phyloP scores from a whole-genome alignment of 2,329 filamentous ascomycete genomes.

The Sordariomycetes sp. region DNA sequence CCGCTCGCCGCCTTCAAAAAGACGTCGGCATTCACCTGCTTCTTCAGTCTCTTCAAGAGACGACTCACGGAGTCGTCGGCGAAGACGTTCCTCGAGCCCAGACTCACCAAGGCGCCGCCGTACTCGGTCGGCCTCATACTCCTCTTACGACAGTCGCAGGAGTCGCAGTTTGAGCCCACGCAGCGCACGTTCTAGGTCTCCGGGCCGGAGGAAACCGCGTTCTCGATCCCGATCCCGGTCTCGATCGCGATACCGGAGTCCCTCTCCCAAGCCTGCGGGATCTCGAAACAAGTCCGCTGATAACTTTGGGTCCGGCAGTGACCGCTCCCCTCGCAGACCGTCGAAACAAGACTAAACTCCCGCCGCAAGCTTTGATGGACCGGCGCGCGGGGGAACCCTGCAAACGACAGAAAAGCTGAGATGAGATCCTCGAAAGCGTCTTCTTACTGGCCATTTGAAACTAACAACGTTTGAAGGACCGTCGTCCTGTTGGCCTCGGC shows the following conservation, averaged over 20 bases:
- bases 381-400: not conserved
- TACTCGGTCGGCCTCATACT: conserved; percentile 10
- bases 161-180: not conserved
- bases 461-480: not conserved
- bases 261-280: not conserved
- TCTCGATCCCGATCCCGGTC: conserved; percentile 5
- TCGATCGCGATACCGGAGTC: conserved; percentile 1
- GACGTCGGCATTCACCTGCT: conserved; percentile 6
- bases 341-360: not conserved
- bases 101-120: conserved; percentile 13
- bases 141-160: conserved; percentile 4
- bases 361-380: not conserved
- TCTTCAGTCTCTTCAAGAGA: conserved; percentile 6
- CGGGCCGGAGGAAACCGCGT: conserved; percentile 3
- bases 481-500: not conserved
- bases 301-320: conserved; percentile 20
- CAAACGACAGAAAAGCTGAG: not conserved
- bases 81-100: conserved; percentile 5
- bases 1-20: not conserved
- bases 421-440: not conserved
- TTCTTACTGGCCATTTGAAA: not conserved
- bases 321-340: not conserved
- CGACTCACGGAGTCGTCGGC: conserved; percentile 1
- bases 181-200: conserved; percentile 6
- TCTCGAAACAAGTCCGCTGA: conserved; percentile 41